Evolutionary conservation across 495 filamentous ascomycete species (phyloP).

Genomic region (Hypoxylon rickii): DNA sequence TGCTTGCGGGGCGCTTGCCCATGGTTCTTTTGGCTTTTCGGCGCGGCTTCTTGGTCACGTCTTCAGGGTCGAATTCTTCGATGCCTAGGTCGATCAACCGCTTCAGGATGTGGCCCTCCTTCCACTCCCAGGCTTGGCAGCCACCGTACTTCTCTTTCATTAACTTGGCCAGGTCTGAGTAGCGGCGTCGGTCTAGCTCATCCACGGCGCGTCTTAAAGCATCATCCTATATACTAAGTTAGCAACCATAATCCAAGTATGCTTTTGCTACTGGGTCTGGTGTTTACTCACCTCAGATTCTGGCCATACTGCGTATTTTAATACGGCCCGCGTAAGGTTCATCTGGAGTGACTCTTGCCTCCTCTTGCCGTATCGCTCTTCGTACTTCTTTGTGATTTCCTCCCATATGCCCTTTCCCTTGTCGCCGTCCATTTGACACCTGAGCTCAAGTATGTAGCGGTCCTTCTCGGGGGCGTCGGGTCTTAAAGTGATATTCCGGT

Average conservation of each 20-base stretch:
- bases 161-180: conserved; percentile 34
- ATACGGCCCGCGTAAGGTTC: conserved; percentile 52
- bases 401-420: conserved; percentile 60
- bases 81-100: conserved; percentile 37
- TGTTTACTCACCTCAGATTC: conserved; percentile 45
- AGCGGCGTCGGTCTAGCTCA: conserved; percentile 36
- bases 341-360: conserved; percentile 54
- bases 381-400: conserved; percentile 51
- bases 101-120: conserved; percentile 37
- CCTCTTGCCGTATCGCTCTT: conserved; percentile 42
- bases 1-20: too few relatives aligned
- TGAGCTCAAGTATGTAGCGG: conserved; percentile 48
- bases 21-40: conserved; percentile 34
- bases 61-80: conserved; percentile 38
- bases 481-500: conserved; percentile 40
- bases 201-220: conserved; percentile 30
- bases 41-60: conserved; percentile 35
- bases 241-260: conserved; percentile 1
- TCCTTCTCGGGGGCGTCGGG: conserved; percentile 53
- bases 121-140: conserved; percentile 42
- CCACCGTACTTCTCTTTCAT: conserved; percentile 42
- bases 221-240: conserved; percentile 29
- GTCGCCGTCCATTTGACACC: conserved; percentile 47
- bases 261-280: neutral
- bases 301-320: conserved; percentile 52